A percentile compares a stretch with the other conserved stretches of the same genome.
These are phyloP conservation scores for Sugiyamaella neomexicana DNA, from an alignment of 1,139 yeast species.

Conservation along the genomic window DNA sequence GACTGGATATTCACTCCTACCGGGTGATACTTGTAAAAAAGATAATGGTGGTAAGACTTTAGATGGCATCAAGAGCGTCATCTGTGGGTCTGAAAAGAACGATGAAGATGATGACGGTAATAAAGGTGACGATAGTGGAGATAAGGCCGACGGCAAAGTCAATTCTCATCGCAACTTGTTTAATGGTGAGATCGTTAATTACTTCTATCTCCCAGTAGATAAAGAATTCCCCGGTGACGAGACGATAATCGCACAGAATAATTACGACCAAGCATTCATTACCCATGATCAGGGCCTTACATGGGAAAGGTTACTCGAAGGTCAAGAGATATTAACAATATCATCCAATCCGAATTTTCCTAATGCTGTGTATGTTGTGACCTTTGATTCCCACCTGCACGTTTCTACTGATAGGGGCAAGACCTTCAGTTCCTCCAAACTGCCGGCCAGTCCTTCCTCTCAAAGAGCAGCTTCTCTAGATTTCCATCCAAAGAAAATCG, in stretches of 20 bases:
- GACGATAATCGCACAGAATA: slow-evolving; percentile 66
- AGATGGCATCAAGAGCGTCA: slow-evolving; percentile 28
- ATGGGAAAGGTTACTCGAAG: slow-evolving; percentile 52
- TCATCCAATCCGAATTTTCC: slow-evolving; percentile 61
- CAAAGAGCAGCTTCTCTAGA: slow-evolving; percentile 45
- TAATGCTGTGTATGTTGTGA: slow-evolving; percentile 63
- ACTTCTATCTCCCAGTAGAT: slow-evolving; percentile 53
- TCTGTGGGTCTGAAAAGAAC: slow-evolving; percentile 20
- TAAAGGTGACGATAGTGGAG: slow-evolving; percentile 17
- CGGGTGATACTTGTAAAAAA: slow-evolving; percentile 52
- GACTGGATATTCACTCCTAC: slow-evolving; percentile 44
- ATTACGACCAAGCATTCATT: slow-evolving; percentile 52
- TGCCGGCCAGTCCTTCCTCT: slow-evolving; percentile 52
- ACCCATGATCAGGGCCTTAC: slow-evolving; percentile 78
- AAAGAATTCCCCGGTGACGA: slow-evolving; percentile 49
- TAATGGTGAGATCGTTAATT: slow-evolving; percentile 50
- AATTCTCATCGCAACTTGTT: slow-evolving; percentile 10
- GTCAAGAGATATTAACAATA: slow-evolving; percentile 54
- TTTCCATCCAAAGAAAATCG: slow-evolving; percentile 57
- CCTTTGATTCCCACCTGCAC: slow-evolving; percentile 50
- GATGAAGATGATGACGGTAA: slow-evolving; percentile 5
- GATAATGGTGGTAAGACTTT: slow-evolving; percentile 28
- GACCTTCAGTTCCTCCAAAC: slow-evolving; percentile 46
- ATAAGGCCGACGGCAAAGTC: slow-evolving; percentile 12
- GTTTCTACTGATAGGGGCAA: slow-evolving; percentile 69